These are phyloP conservation scores for Gentiana straminea DNA, from an alignment of 257 asterid species.

Conservation along the genomic window DNA sequence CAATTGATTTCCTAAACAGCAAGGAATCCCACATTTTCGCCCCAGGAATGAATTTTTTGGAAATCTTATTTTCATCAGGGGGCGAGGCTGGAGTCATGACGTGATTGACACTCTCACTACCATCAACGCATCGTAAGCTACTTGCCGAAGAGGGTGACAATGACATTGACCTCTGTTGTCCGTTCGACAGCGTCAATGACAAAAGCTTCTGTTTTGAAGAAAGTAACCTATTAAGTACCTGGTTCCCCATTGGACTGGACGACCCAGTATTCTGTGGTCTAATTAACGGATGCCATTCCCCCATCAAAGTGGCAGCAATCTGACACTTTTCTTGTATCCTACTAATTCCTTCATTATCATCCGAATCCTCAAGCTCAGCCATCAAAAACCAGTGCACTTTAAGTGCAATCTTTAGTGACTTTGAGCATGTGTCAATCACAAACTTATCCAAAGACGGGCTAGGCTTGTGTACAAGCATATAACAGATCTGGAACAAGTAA, in stretches of 20 bases:
- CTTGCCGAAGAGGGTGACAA: slow-evolving; percentile 49
- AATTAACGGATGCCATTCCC: slow-evolving; percentile 82
- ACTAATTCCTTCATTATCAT: slow-evolving; percentile 85
- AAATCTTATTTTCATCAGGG: slow-evolving; percentile 65
- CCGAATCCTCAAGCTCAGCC: slow-evolving; percentile 91
- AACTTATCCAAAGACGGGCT: slow-evolving; percentile 91
- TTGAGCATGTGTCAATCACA: slow-evolving; percentile 73
- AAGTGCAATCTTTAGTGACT: slow-evolving; percentile 65
- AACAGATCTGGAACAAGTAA: slow-evolving; percentile 84
- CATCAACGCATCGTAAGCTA: slow-evolving; percentile 40
- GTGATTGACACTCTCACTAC: slow-evolving; percentile 11
- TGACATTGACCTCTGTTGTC: slow-evolving; percentile 30
- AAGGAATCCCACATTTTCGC: slow-evolving; percentile 68
- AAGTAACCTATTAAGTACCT: slow-evolving; percentile 59
- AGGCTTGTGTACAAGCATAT: slow-evolving; percentile 87
- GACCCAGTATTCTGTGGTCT: slow-evolving; percentile 34
- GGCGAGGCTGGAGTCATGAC: slow-evolving; percentile 25
- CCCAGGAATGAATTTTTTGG: slow-evolving; percentile 74
- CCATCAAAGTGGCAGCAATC: slow-evolving; percentile 90
- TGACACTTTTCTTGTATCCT: slow-evolving; percentile 94
- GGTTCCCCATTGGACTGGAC: slow-evolving; percentile 52
- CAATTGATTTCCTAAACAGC: slow-evolving; percentile 66
- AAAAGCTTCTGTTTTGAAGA: slow-evolving; percentile 75
- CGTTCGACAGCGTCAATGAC: slow-evolving; percentile 68
- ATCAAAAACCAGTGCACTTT: slow-evolving; percentile 91